Evolutionary conservation across 1,284 basidiomycete species (phyloP).

Genomic region (Rhodotorula sp.): DNA sequence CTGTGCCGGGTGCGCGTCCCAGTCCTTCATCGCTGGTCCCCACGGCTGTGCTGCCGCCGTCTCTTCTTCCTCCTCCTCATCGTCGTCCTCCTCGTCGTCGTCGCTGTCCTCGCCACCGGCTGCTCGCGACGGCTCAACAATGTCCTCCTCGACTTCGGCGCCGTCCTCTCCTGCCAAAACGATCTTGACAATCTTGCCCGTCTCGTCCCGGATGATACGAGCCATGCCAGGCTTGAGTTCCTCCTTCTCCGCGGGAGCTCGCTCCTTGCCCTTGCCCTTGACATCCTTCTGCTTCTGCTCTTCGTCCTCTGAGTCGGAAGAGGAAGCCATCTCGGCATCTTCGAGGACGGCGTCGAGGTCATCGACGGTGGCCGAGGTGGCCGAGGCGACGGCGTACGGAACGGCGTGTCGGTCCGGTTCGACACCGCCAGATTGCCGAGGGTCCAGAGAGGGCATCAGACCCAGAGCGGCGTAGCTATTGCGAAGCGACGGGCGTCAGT

Average conservation of each 20-base stretch:
- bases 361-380: constrained; percentile 37
- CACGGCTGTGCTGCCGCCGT: constrained; percentile 41
- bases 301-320: constrained; percentile 49
- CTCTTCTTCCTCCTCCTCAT: constrained; percentile 9
- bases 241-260: constrained; percentile 48
- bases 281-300: constrained; percentile 20
- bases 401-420: constrained; percentile 49
- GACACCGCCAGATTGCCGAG: constrained; percentile 48
- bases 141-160: constrained; percentile 49
- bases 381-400: constrained; percentile 43
- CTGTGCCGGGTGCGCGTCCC: constrained; percentile 19
- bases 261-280: constrained; percentile 16
- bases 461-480: constrained; percentile 75
- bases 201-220: constrained; percentile 76
- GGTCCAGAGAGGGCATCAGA: constrained; percentile 65
- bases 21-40: constrained; percentile 46
- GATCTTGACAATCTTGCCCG: constrained; percentile 75
- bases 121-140: constrained; percentile 37
- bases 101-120: constrained; percentile 32
- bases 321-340: constrained; percentile 53
- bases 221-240: constrained; percentile 71
- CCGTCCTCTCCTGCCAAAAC: constrained; percentile 62
- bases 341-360: constrained; percentile 43
- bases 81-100: constrained; percentile 31
- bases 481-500: neutral